Conservation (phyloP, 176 grass and related monocot species). For the Phragmites australis region DNA sequence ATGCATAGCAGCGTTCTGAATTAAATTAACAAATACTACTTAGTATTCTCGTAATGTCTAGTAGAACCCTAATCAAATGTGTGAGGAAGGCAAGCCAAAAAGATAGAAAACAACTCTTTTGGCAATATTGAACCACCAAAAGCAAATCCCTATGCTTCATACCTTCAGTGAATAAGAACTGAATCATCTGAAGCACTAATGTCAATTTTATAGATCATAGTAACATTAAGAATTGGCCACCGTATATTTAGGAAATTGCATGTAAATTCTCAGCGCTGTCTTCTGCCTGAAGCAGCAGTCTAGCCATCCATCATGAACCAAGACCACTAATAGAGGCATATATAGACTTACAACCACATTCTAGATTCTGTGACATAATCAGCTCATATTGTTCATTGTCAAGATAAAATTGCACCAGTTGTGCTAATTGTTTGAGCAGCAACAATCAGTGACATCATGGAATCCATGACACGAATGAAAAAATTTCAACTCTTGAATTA, state of each 20-base stretch:
- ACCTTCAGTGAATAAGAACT: constrained; percentile 7
- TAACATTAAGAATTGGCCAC: constrained; percentile 1
- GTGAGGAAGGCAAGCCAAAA: constrained; percentile 5
- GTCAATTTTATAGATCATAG: neutral
- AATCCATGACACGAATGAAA: neutral
- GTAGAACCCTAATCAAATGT: constrained; percentile 12
- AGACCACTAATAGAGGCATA: neutral
- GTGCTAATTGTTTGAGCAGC: constrained; percentile 25
- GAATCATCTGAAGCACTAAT: neutral
- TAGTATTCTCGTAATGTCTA: constrained; percentile 22
- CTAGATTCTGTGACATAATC: constrained; percentile 23
- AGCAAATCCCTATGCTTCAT: constrained; percentile 19
- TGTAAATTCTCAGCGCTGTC: neutral
- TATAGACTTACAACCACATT: neutral
- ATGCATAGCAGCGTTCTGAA: too few relatives aligned
- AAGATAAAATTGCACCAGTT: neutral
- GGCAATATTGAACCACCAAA: neutral
- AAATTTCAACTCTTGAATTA: constrained; percentile 23
- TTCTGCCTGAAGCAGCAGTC: constrained; percentile 14
- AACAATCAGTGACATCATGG: neutral
- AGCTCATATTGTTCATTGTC: neutral
- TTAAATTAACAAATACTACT: neutral
- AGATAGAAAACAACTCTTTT: constrained; percentile 15
- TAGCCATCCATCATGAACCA: neutral
- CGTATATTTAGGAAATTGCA: neutral